A percentile compares a stretch with the other conserved stretches of the same genome.
Evolutionary conservation across 208 protist genomes (phyloP).

Genomic region (Acanthamoeba lenticulata): DNA sequence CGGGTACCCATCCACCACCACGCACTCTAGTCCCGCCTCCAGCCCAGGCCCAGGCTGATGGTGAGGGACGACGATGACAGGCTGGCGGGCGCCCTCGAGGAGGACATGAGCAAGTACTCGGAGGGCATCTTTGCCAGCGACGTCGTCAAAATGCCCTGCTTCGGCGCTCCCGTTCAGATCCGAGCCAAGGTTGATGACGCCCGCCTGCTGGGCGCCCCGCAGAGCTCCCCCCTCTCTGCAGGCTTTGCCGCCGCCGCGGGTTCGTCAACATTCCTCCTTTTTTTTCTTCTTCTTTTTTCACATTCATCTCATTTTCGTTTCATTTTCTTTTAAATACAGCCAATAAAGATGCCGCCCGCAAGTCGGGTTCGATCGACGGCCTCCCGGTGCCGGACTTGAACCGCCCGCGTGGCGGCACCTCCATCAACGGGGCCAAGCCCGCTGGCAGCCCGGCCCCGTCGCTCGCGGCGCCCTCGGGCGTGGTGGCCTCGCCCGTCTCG

Average conservation of each 20-base stretch:
- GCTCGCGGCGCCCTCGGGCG: no score
- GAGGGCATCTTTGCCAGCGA: background rate
- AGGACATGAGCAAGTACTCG: background rate
- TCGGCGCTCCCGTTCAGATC: background rate
- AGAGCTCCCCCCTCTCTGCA: background rate
- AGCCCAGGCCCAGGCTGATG: background rate
- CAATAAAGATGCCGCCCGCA: background rate
- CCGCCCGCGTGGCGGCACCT: background rate
- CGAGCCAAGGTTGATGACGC: background rate
- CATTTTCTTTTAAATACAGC: background rate
- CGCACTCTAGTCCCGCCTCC: background rate
- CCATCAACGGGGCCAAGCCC: background rate
- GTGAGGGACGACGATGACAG: background rate
- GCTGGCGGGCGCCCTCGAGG: background rate
- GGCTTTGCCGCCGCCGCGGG: background rate
- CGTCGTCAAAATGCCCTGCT: slow-evolving; percentile 8
- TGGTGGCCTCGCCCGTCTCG: background rate
- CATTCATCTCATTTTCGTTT: background rate
- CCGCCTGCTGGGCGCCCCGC: background rate
- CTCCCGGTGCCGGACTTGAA: background rate
- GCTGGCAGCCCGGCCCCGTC: background rate
- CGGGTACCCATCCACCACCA: background rate
- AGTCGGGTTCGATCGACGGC: background rate
- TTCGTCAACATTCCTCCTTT: background rate
- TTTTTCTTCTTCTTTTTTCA: background rate